Evolutionary conservation across 2,329 filamentous ascomycete genomes (phyloP).

Genomic region (Nemania sp.): DNA sequence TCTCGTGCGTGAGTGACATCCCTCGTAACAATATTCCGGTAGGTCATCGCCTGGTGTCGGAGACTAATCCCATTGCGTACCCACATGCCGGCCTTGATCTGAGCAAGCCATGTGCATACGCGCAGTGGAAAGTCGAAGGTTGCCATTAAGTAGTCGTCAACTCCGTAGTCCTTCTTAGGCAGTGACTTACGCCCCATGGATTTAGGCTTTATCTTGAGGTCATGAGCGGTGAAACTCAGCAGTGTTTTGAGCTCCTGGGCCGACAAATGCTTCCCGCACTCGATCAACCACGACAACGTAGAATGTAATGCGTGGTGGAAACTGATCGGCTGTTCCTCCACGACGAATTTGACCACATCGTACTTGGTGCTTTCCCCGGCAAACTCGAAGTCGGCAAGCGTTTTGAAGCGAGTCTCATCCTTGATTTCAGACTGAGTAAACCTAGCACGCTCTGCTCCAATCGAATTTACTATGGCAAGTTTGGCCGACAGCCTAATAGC

Average conservation of each 20-base stretch:
- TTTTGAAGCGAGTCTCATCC: slow-evolving; percentile 85
- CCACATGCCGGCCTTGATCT: slow-evolving; percentile 99
- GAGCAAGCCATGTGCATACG: slow-evolving; percentile 94
- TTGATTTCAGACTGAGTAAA: slow-evolving; percentile 92
- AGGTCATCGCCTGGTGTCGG: slow-evolving; percentile 93
- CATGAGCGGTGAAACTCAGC: slow-evolving; percentile 77
- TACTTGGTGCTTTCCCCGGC: slow-evolving; percentile 69
- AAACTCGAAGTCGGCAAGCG: slow-evolving; percentile 82
- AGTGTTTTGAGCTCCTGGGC: slow-evolving; percentile 74
- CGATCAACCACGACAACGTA: slow-evolving; percentile 93
- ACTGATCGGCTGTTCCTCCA: slow-evolving; percentile 91
- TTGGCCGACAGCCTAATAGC: slow-evolving; percentile 83
- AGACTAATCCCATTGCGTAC: slow-evolving; percentile 97
- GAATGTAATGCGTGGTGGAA: slow-evolving; percentile 98
- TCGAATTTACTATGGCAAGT: slow-evolving; percentile 86
- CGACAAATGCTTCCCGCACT: slow-evolving; percentile 83
- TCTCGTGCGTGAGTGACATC: slow-evolving; percentile 96
- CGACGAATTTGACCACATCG: slow-evolving; percentile 84
- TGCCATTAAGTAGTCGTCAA: slow-evolving; percentile 85
- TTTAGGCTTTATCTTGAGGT: slow-evolving; percentile 74
- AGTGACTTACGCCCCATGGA: slow-evolving; percentile 71
- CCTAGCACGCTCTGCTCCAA: slow-evolving; percentile 86
- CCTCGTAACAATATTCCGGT: slow-evolving; percentile 87
- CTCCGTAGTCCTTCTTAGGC: slow-evolving; percentile 66
- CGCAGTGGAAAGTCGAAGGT: slow-evolving; percentile 93